Conservation (phyloP, 371 early-diverging fungal species). For the Funneliformis caledonium region DNA sequence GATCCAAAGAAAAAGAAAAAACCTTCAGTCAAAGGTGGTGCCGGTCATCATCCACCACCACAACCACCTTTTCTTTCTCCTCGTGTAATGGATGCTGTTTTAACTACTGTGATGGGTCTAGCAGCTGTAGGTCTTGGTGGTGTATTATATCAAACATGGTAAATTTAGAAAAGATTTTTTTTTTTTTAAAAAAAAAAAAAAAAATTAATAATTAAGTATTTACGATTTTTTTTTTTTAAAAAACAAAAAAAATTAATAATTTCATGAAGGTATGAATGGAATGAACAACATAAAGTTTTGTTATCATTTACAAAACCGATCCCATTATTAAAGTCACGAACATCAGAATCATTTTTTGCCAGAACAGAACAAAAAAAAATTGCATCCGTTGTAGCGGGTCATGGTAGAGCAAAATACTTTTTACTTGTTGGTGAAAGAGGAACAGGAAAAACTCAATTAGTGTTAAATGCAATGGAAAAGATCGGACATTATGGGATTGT, state of each 20-base stretch:
- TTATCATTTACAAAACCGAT: conserved; percentile 6
- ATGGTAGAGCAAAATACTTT: conserved; percentile 6
- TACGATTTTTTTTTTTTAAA: neutral
- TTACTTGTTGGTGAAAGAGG: conserved; percentile 39
- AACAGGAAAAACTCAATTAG: conserved; percentile 40
- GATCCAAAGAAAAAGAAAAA: conserved; percentile 3
- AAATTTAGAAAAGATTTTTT: neutral
- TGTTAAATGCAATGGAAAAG: conserved; percentile 39
- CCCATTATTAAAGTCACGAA: conserved; percentile 27
- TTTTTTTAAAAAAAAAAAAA: neutral
- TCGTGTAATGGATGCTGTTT: conserved; percentile 38
- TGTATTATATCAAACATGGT: conserved; percentile 32
- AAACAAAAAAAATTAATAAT: neutral
- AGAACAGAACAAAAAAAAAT: conserved; percentile 29
- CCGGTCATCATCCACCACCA: neutral
- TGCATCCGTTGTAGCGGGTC: neutral
- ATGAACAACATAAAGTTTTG: conserved; percentile 32
- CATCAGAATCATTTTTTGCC: neutral
- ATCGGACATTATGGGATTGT: conserved; percentile 34
- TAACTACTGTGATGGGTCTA: conserved; percentile 39
- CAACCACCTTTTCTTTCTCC: neutral
- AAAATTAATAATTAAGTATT: neutral
- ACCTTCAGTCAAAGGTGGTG: neutral
- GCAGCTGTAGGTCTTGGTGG: conserved; percentile 39
- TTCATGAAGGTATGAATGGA: conserved; percentile 35